These are phyloP conservation scores for Stropharia rugosoannulata DNA, from an alignment of 768 basidiomycete genomes.

Conservation along the genomic window DNA sequence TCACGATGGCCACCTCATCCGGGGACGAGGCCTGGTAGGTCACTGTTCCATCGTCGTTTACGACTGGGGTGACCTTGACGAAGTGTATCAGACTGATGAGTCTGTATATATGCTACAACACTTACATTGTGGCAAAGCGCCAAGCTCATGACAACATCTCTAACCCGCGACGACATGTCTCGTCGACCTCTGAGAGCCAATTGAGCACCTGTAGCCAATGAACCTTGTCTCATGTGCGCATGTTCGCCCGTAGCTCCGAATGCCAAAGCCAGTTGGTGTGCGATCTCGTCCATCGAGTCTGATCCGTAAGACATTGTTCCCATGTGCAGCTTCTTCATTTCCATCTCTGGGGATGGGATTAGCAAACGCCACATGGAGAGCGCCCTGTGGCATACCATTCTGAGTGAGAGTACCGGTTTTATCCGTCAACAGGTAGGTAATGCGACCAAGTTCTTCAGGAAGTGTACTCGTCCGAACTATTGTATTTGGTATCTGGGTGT, in stretches of 20 bases:
- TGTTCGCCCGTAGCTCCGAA: slow-evolving; percentile 70
- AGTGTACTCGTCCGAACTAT: slow-evolving; percentile 98
- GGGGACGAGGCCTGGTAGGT: slow-evolving; percentile 99
- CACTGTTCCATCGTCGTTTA: slow-evolving; percentile 90
- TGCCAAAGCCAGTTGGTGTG: slow-evolving; percentile 84
- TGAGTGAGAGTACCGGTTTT: slow-evolving; percentile 98
- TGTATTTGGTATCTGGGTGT: slow-evolving; percentile 89
- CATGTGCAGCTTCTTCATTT: slow-evolving; percentile 98
- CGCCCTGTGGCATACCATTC: slow-evolving; percentile 59
- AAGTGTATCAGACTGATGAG: background rate
- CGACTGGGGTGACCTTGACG: slow-evolving; percentile 87
- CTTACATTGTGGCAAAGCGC: slow-evolving; percentile 95
- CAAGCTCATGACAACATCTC: slow-evolving; percentile 89
- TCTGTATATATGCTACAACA: slow-evolving; percentile 9
- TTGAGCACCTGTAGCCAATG: slow-evolving; percentile 72
- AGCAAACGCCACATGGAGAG: background rate
- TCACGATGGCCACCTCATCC: slow-evolving; percentile 98
- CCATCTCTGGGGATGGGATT: slow-evolving; percentile 73
- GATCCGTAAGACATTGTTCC: slow-evolving; percentile 96
- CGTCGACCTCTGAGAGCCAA: slow-evolving; percentile 85
- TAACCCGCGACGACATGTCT: slow-evolving; percentile 92
- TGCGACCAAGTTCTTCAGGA: slow-evolving; percentile 93
- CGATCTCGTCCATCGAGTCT: slow-evolving; percentile 99
- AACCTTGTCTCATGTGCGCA: slow-evolving; percentile 48
- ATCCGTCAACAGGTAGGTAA: slow-evolving; percentile 94